Evolutionary conservation across 169 alveolate genomes (phyloP).

Genomic region (Cryptosporidium canis): DNA sequence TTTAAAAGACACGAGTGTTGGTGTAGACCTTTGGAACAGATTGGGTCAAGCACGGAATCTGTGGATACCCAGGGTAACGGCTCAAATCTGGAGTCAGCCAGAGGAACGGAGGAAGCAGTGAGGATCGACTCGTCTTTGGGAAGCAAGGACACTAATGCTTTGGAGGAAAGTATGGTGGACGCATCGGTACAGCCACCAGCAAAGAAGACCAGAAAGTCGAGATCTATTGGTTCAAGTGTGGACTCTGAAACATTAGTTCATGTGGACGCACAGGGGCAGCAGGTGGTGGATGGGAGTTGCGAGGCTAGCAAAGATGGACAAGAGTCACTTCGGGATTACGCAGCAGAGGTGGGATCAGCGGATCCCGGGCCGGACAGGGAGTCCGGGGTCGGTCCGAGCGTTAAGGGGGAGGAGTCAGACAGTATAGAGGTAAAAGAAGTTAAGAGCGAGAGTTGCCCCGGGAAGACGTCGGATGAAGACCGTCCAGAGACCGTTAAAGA

Average conservation of each 20-base stretch:
- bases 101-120: background rate
- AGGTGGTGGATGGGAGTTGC: background rate
- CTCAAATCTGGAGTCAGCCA: background rate
- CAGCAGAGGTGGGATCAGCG: background rate
- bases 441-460: background rate
- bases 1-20: slow-evolving; percentile 87
- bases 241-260: background rate
- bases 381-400: too few relatives aligned
- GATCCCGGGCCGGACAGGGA: background rate
- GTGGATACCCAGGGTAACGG: background rate
- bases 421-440: background rate
- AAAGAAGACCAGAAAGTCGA: slow-evolving; percentile 4
- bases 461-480: background rate
- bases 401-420: background rate
- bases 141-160: background rate
- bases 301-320: background rate
- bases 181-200: slow-evolving; percentile 1
- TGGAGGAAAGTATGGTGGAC: background rate
- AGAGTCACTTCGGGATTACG: background rate
- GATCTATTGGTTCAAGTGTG: background rate
- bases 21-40: slow-evolving; percentile 74
- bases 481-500: background rate
- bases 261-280: background rate
- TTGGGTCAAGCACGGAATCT: slow-evolving; percentile 12
- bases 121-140: background rate